Percentiles rank a stretch among this genome's conserved stretches.
Conservation (phyloP, 1,139 yeast species). For the Chernovozyma aurita region DNA sequence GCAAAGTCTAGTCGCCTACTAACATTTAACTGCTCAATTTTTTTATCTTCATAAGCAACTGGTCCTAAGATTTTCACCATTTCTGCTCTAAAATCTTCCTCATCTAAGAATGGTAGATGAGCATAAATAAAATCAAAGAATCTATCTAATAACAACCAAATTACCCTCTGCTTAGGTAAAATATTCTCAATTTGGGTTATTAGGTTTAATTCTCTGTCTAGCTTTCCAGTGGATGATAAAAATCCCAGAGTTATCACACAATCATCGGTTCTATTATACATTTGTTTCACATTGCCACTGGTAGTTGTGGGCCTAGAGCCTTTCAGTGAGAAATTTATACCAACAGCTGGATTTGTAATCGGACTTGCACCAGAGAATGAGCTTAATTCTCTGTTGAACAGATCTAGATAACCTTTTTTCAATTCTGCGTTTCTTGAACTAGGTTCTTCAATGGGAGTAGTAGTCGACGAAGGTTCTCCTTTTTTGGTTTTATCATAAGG, state of each 20-base stretch:
- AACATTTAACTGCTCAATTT: conserved; percentile 11
- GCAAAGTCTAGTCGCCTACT: conserved; percentile 16
- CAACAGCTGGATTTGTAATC: not conserved
- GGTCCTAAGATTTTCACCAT: conserved; percentile 24
- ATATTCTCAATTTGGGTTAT: conserved; percentile 23
- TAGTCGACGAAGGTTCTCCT: not conserved
- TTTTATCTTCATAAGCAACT: conserved; percentile 15
- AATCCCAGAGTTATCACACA: not conserved
- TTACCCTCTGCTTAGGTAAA: conserved; percentile 25
- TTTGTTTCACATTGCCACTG: not conserved
- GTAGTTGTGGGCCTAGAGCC: not conserved
- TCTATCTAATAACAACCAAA: conserved; percentile 24
- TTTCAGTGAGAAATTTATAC: too few relatives aligned
- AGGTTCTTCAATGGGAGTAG: not conserved
- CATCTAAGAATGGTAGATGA: conserved; percentile 29
- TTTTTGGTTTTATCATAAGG: conserved; percentile 7
- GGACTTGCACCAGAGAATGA: not conserved
- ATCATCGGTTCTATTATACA: not conserved
- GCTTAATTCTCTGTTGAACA: not conserved
- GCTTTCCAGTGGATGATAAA: conserved; percentile 11
- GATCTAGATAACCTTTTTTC: not conserved
- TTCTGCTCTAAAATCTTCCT: conserved; percentile 18
- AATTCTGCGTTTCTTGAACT: not conserved
- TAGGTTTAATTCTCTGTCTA: conserved; percentile 22
- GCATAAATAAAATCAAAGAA: conserved; percentile 26